These are phyloP conservation scores for Ustilago tritici DNA, from an alignment of 1,284 basidiomycete species.

Conservation along the genomic window DNA sequence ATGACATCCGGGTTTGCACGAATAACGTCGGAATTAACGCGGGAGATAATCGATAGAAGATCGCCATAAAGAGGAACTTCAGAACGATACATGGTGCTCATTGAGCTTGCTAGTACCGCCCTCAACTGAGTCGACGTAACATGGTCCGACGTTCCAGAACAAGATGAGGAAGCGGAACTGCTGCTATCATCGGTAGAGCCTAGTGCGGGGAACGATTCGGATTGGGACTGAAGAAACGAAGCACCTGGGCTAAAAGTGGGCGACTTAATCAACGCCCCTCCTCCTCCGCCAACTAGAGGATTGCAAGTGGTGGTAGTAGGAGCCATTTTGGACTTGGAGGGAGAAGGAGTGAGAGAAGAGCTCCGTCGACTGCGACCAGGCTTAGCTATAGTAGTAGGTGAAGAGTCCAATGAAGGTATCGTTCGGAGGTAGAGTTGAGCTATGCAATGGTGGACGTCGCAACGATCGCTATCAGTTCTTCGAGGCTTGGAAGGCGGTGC, in stretches of 20 bases:
- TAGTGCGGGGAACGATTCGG: slow-evolving; percentile 19
- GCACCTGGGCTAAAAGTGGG: slow-evolving; percentile 4
- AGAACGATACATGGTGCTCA: slow-evolving; percentile 70
- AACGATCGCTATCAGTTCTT: slow-evolving; percentile 16
- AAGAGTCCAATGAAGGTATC: slow-evolving; percentile 8
- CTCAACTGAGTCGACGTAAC: slow-evolving; percentile 61
- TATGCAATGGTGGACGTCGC: slow-evolving; percentile 40
- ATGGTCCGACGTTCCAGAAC: neutral
- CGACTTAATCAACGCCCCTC: neutral
- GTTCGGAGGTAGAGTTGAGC: slow-evolving; percentile 39
- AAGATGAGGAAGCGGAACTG: neutral
- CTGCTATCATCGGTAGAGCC: slow-evolving; percentile 17
- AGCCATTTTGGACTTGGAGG: neutral
- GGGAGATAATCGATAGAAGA: slow-evolving; percentile 70
- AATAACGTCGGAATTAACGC: slow-evolving; percentile 67
- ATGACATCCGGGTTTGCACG: slow-evolving; percentile 5
- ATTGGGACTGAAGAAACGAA: slow-evolving; percentile 20
- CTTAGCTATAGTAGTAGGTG: neutral
- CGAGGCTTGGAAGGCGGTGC: neutral
- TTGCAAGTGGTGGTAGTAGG: neutral
- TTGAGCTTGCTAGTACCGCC: slow-evolving; percentile 67
- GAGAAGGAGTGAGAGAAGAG: neutral
- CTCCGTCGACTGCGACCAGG: neutral
- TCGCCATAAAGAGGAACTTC: slow-evolving; percentile 72
- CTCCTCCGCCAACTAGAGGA: neutral